phyloP scores from a whole-genome alignment of 805 yeast species.

The Wickerhamiella kurtzmanii region DNA sequence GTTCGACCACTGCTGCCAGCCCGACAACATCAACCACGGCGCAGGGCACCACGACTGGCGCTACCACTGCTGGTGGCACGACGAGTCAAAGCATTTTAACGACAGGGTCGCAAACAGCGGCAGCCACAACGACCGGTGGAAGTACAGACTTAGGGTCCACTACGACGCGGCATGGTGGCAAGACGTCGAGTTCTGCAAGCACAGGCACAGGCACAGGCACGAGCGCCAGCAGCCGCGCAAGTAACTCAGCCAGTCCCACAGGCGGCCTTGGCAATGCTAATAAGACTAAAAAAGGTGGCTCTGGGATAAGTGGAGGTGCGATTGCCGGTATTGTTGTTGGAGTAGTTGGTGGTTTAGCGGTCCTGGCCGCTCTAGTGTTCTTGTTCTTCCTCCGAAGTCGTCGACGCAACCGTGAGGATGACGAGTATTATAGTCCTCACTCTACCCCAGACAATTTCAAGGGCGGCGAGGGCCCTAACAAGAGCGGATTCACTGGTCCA shows the following conservation, averaged over 20 bases:
- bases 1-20: constrained; percentile 1
- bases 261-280: constrained; percentile 9
- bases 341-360: constrained; percentile 33
- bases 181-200: background rate
- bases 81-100: too few species aligned
- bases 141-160: background rate
- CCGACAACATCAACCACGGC: background rate
- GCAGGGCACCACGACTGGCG: background rate
- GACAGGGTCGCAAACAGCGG: background rate
- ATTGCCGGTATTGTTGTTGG: constrained; percentile 53
- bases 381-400: constrained; percentile 34
- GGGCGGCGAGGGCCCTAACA: constrained; percentile 13
- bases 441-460: constrained; percentile 21
- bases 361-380: constrained; percentile 28
- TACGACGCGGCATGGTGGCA: background rate
- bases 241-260: background rate
- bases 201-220: too few species aligned
- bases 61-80: background rate
- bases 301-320: constrained; percentile 33
- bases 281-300: constrained; percentile 12
- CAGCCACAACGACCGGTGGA: background rate
- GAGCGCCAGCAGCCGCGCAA: background rate
- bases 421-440: constrained; percentile 26
- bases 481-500: constrained; percentile 11
- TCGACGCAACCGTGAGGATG: constrained; percentile 30